Evolutionary conservation across 2,329 filamentous ascomycete species (phyloP).

Genomic region (Aulographum hederae): DNA sequence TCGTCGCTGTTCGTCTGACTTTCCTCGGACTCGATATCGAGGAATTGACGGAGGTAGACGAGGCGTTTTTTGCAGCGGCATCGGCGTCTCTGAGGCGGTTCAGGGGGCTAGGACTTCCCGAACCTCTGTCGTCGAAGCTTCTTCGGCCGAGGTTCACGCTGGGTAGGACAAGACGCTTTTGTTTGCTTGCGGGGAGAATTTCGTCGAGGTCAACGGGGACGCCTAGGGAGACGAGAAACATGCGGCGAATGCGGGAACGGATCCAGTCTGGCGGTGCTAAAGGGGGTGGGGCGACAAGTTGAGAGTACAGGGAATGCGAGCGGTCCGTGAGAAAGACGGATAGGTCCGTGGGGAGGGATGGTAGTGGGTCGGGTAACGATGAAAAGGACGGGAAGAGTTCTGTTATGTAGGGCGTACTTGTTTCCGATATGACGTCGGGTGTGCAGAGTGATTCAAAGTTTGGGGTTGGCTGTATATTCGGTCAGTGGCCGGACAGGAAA

Average conservation of each 20-base stretch:
- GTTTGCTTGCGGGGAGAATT: constrained; percentile 89
- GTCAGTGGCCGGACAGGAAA: constrained; percentile 47
- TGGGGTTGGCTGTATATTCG: too few relatives aligned
- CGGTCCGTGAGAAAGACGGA: constrained; percentile 59
- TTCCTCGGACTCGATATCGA: constrained; percentile 20
- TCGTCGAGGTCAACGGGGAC: constrained; percentile 95
- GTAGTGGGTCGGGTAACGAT: constrained; percentile 12
- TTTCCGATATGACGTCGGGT: constrained; percentile 38
- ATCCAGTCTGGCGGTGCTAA: constrained; percentile 97
- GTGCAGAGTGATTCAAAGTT: too few relatives aligned
- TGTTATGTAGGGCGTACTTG: constrained; percentile 48
- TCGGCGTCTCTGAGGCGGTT: constrained; percentile 16
- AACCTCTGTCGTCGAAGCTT: constrained; percentile 25
- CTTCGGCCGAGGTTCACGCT: constrained; percentile 11
- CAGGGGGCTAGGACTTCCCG: constrained; percentile 18
- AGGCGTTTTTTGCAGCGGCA: constrained; percentile 20
- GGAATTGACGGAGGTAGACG: constrained; percentile 19
- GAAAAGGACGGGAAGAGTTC: constrained; percentile 36
- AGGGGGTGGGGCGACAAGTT: constrained; percentile 84
- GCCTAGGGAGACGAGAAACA: constrained; percentile 89
- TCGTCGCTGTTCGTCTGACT: constrained; percentile 39
- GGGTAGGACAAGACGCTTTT: constrained; percentile 90
- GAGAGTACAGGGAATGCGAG: constrained; percentile 84
- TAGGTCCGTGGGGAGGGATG: constrained; percentile 8
- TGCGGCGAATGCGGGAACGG: constrained; percentile 76